Evolutionary conservation across 176 grass and related monocot species (phyloP).

Genomic region (Eremochloa ophiuroides): DNA sequence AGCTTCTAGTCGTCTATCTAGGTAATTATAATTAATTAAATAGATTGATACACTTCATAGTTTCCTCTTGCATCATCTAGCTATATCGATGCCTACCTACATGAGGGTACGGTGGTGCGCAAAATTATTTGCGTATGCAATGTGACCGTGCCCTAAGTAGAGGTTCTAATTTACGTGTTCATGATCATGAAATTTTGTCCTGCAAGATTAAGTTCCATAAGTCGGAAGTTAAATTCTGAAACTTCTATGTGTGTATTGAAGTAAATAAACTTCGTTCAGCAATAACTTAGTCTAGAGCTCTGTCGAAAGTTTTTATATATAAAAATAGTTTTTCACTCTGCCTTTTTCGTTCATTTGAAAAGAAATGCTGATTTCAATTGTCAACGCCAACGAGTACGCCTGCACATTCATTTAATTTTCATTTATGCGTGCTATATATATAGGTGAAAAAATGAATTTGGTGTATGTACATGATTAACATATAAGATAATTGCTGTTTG

Average conservation of each 20-base stretch:
- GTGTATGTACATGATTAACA: too few species aligned
- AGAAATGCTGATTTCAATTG: too few species aligned
- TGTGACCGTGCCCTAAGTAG: background rate
- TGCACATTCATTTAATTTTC: too few species aligned
- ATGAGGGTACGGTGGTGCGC: background rate
- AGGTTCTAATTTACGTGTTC: background rate
- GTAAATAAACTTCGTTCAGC: background rate
- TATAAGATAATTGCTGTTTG: too few species aligned
- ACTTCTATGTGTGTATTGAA: background rate
- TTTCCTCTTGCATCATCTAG: background rate
- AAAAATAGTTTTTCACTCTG: too few species aligned
- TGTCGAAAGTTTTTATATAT: too few species aligned
- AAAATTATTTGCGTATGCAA: background rate
- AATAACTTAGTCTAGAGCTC: too few species aligned
- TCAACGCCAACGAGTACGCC: too few species aligned
- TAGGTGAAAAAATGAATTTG: too few species aligned
- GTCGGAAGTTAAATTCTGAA: background rate
- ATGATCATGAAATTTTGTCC: background rate
- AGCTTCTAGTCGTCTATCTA: background rate
- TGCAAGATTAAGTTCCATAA: background rate
- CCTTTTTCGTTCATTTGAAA: too few species aligned
- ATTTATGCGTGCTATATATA: too few species aligned
- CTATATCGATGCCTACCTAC: background rate
- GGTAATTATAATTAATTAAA: too few species aligned
- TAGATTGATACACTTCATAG: background rate